Conservation (phyloP, 805 yeast genomes). For the Saccharomyces kudriavzevii region DNA sequence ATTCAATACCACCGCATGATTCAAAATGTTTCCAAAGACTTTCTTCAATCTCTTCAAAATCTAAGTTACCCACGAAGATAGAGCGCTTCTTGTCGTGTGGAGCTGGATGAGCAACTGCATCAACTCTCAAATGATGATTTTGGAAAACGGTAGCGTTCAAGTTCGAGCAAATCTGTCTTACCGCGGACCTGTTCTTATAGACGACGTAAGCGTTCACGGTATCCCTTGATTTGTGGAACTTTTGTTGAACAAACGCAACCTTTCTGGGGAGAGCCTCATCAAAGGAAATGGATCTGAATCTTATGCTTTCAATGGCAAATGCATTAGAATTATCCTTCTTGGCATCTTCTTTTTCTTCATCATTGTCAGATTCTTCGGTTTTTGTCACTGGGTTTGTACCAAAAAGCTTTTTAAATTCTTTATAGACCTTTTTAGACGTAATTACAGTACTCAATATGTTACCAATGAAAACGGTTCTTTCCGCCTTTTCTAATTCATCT, state of each 20-base stretch:
- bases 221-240: constrained; percentile 67
- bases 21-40: constrained; percentile 75
- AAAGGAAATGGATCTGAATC: constrained; percentile 90
- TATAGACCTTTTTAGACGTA: constrained; percentile 51
- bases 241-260: constrained; percentile 77
- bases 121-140: constrained; percentile 78
- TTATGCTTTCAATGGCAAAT: constrained; percentile 53
- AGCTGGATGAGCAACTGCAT: constrained; percentile 86
- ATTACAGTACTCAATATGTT: constrained; percentile 64
- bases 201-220: constrained; percentile 86
- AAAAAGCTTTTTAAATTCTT: constrained; percentile 60
- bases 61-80: constrained; percentile 87
- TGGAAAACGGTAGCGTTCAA: constrained; percentile 62
- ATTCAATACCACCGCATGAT: constrained; percentile 63
- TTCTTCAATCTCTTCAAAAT: constrained; percentile 89
- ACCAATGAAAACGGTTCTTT: constrained; percentile 80
- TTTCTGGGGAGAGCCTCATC: constrained; percentile 84
- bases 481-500: constrained; percentile 73
- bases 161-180: constrained; percentile 31
- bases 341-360: constrained; percentile 9
- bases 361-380: constrained; percentile 6
- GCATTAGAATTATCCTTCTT: constrained; percentile 19
- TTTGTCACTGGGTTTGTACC: constrained; percentile 10
- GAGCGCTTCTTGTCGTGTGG: constrained; percentile 76
- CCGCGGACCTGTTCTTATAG: constrained; percentile 45